These are phyloP conservation scores for Xylariaceae sp. DNA, from an alignment of 2,329 filamentous ascomycete genomes.

Conservation along the genomic window DNA sequence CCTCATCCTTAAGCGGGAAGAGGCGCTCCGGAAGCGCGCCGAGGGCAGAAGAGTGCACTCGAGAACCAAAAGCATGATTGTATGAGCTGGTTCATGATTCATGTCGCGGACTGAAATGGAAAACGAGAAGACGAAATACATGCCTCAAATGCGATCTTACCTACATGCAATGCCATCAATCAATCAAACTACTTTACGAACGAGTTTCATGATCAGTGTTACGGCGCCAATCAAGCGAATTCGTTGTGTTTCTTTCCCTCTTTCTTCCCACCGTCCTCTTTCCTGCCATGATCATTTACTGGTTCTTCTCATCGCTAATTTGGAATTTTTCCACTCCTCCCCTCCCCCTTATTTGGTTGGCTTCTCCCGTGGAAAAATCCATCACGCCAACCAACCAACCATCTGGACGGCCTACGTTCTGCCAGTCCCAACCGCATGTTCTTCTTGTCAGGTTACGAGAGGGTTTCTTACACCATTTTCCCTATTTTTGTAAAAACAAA, in stretches of 20 bases:
- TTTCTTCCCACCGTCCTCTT: too few relatives aligned
- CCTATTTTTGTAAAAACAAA: background rate
- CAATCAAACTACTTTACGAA: slow-evolving; percentile 8
- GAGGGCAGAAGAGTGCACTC: slow-evolving; percentile 57
- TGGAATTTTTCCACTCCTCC: too few relatives aligned
- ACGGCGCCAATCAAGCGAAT: background rate
- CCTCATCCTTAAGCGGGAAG: slow-evolving; percentile 65
- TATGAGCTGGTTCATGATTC: slow-evolving; percentile 39
- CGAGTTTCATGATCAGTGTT: slow-evolving; percentile 20
- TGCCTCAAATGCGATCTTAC: slow-evolving; percentile 11
- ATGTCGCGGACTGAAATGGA: slow-evolving; percentile 5
- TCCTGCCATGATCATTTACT: background rate
- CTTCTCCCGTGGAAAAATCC: too few relatives aligned
- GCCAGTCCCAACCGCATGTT: background rate
- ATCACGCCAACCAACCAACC: background rate
- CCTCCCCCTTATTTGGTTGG: too few relatives aligned
- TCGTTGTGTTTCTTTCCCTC: background rate
- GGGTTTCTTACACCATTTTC: background rate
- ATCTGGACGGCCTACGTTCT: background rate
- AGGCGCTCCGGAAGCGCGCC: slow-evolving; percentile 57
- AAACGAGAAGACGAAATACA: slow-evolving; percentile 24
- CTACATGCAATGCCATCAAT: too few relatives aligned
- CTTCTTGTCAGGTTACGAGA: slow-evolving; percentile 2
- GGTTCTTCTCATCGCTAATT: background rate
- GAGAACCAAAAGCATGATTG: slow-evolving; percentile 61